These are phyloP conservation scores for Leersia perrieri DNA, from an alignment of 176 grass and related monocot genomes.

Conservation along the genomic window DNA sequence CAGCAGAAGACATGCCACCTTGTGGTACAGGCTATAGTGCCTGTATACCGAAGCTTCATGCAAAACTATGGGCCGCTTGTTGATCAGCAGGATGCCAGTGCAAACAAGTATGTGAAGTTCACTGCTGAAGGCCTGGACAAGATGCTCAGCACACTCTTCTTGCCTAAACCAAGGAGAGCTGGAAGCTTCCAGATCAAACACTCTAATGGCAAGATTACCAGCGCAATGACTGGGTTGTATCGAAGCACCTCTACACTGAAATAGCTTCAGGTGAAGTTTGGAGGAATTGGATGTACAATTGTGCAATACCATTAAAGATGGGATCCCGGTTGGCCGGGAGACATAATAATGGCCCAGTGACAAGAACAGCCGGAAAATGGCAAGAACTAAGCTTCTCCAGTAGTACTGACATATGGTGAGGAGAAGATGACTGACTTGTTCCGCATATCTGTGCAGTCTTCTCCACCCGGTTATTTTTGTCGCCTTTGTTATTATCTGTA, in stretches of 20 bases:
- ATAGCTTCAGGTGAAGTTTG: slow-evolving; percentile 31
- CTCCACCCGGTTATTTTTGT: slow-evolving; percentile 14
- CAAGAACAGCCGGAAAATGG: slow-evolving; percentile 26
- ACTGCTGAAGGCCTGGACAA: slow-evolving; percentile 59
- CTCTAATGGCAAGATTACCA: slow-evolving; percentile 65
- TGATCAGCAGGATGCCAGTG: slow-evolving; percentile 56
- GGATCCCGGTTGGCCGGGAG: not conserved
- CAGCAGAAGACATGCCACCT: slow-evolving; percentile 76
- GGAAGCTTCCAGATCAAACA: slow-evolving; percentile 64
- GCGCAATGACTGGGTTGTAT: slow-evolving; percentile 56
- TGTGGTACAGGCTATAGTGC: slow-evolving; percentile 78
- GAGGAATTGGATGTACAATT: slow-evolving; percentile 27
- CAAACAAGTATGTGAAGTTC: slow-evolving; percentile 78
- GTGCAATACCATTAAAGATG: slow-evolving; percentile 28
- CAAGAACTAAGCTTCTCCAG: slow-evolving; percentile 35
- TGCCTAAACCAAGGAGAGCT: slow-evolving; percentile 50
- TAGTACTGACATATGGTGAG: slow-evolving; percentile 24
- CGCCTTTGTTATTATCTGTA: slow-evolving; percentile 35
- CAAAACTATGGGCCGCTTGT: slow-evolving; percentile 95
- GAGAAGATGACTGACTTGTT: slow-evolving; percentile 27
- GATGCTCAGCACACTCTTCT: slow-evolving; percentile 72
- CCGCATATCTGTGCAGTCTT: slow-evolving; percentile 15
- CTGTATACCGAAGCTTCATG: slow-evolving; percentile 95
- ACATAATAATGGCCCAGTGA: slow-evolving; percentile 31
- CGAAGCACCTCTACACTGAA: slow-evolving; percentile 67